Evolutionary conservation across 192 early-diverging fungal genomes (phyloP), one percentile per base, ranked within the genome.

Genomic region (Backusella luteola): DNA sequence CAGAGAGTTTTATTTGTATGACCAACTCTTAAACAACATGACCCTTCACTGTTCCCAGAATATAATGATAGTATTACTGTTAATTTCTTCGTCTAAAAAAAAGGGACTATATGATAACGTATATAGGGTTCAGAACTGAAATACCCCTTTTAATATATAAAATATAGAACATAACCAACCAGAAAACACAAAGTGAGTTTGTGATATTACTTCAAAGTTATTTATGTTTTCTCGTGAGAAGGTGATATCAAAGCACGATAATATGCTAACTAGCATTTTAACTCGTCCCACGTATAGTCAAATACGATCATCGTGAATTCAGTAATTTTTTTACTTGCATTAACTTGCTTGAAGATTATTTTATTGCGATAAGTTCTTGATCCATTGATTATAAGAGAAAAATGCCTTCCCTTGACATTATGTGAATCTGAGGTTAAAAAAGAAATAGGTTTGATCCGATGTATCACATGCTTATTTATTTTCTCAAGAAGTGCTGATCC

Each of bases 381-480:
- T 63, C 3, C 11, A 29, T 63, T 26, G 23, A 14, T 12, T 63
- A 7, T 29, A 12, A 63, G n/a, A 63, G 8, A 15, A 26, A 3
- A 63, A 63, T 4, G 9, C 56, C 29, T 63, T 63, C 21, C 9
- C 7, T 63, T 63, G 56, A 63, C 56, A 63, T 63, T 63, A 26
- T 63, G 26, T 63, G 8, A 29, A 12, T 23, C 56, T 63, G 56
- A 29, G 19, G 26, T 63, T 59, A 29, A 63, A 63, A 52, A 63
- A 63, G 21, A 63, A 63, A 63, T 63, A 29, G 56, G 26, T 63
- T 29, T 63, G 56, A 63, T 63, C 56, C 56, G 56, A 63, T 63
- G 56, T 63, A 63, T 63, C 56, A 63, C 56, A 63, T 63, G 56
- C 11, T 63, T 63, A 63, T 63, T 59, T 63, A 63, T 63, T 63